Percentiles rank a stretch among this genome's conserved stretches.
These are phyloP conservation scores for Aegilops bicornis DNA, from an alignment of 176 grass and related monocot genomes.

Conservation along the genomic window DNA sequence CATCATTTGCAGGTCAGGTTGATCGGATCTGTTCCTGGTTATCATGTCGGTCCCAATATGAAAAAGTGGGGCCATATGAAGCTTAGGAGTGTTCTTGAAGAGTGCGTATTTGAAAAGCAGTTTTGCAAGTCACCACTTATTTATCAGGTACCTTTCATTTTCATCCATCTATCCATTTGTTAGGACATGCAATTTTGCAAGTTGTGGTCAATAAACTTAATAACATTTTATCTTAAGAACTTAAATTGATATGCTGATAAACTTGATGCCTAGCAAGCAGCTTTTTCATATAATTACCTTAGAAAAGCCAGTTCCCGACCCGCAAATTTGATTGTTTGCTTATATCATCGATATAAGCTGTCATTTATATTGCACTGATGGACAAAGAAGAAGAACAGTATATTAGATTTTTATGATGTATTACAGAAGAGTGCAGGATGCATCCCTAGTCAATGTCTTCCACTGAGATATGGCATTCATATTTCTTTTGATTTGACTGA, in stretches of 20 bases:
- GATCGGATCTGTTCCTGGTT: slow-evolving; percentile 89
- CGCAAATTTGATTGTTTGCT: neutral
- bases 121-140: slow-evolving; percentile 87
- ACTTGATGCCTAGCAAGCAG: neutral
- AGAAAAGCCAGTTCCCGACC: neutral
- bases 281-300: neutral
- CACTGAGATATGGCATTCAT: neutral
- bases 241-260: neutral
- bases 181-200: slow-evolving; percentile 23
- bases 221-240: neutral
- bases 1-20: slow-evolving; percentile 65
- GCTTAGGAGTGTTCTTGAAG: slow-evolving; percentile 74
- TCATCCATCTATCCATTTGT: slow-evolving; percentile 19
- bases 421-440: slow-evolving; percentile 7
- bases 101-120: slow-evolving; percentile 66
- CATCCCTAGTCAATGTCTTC: neutral
- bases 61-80: slow-evolving; percentile 98
- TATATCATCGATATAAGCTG: slow-evolving; percentile 1
- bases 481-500: neutral
- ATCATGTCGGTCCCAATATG: slow-evolving; percentile 73
- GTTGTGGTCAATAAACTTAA: slow-evolving; percentile 1
- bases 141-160: slow-evolving; percentile 68
- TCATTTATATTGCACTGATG: neutral
- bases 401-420: neutral
- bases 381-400: neutral